A percentile compares a stretch with the other conserved stretches of the same genome.
Conservation (phyloP, 2,329 filamentous ascomycete species). For the Fusarium scirpi region DNA sequence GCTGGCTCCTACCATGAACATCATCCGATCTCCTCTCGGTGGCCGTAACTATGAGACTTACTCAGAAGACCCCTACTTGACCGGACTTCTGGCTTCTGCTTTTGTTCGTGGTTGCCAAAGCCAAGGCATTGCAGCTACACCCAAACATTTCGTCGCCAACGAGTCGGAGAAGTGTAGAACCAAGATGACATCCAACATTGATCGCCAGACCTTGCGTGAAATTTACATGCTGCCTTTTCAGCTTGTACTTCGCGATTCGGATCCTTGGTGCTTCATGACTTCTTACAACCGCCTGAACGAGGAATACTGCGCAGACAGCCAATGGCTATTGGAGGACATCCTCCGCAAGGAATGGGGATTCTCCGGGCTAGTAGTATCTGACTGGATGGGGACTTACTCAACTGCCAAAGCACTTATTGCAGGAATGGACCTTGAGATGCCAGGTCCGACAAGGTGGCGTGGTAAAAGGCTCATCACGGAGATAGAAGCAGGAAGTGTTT, state of each 20-base stretch:
- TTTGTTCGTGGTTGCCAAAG: slow-evolving; percentile 15
- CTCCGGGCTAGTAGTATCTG: neutral
- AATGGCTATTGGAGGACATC: neutral
- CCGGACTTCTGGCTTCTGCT: slow-evolving; percentile 1
- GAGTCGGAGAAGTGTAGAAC: slow-evolving; percentile 9
- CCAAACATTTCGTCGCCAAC: slow-evolving; percentile 19
- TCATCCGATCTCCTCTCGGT: slow-evolving; percentile 12
- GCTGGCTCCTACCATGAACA: slow-evolving; percentile 7
- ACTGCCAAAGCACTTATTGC: neutral
- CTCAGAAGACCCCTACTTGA: slow-evolving; percentile 6
- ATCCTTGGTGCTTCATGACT: slow-evolving; percentile 23
- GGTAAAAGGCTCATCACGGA: neutral
- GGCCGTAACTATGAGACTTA: slow-evolving; percentile 19
- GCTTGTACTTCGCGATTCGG: slow-evolving; percentile 6
- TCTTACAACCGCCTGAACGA: slow-evolving; percentile 7
- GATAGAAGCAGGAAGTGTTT: neutral
- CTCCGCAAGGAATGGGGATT: slow-evolving; percentile 9
- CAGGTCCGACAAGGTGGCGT: slow-evolving; percentile 5
- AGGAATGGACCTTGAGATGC: slow-evolving; percentile 17
- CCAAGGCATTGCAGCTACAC: slow-evolving; percentile 7
- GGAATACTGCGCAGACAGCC: neutral
- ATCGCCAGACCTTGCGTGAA: slow-evolving; percentile 5
- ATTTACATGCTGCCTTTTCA: slow-evolving; percentile 18
- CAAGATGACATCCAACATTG: slow-evolving; percentile 15
- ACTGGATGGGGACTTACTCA: slow-evolving; percentile 20